Base-by-base conservation (phyloP, 2,329 filamentous ascomycete genomes). In the Curvularia sp. region DNA sequence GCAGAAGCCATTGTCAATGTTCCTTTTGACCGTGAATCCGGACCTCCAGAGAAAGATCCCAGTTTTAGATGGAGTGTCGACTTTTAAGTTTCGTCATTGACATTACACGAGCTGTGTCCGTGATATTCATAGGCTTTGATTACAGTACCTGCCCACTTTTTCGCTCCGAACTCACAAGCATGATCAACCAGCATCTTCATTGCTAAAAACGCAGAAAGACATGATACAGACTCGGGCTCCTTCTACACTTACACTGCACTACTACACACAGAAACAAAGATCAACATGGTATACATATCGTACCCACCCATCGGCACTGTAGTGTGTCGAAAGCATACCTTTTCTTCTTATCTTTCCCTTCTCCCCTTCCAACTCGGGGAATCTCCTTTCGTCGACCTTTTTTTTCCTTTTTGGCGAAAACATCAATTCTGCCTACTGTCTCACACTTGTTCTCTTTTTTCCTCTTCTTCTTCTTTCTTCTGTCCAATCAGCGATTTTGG, bases 11-110 rank as follows among this genome's bases (percentile, higher is more conserved):
- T 55, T 8, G 53, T 62, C 12, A 63, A 64, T 8, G 71, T 72
- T 0, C 71, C 73, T 28, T 77, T 78, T 52, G 77, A 78, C 55
- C 52, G 56, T 0, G 67, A 74, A 60, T 70, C 53, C 49, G 75
- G 71, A 42, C 70, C 61, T 53, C 71, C 60, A 9, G 72, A 72
- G 55, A 67, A 76, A 15, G 77, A 80, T 60, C 74, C 76, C 1
- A 67, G 68, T 41, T 69, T 78, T 61, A 60, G 78, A 54, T 80
- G 77, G 78, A 79, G 73, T 60, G 78, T 81, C 50, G 79, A 81
- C 56, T 76, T 80, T 53, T 81, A 53, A 48, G 13, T 41, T 13
- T 5, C 20, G 38, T 52, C 33, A 8, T n/a, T 10, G 9, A 31
- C 28, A 31, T 9, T 31, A 31, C 28, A 9, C 28, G 18, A 18